Conservation (phyloP, 768 basidiomycete species). For the Gloeophyllum trabeum region DNA sequence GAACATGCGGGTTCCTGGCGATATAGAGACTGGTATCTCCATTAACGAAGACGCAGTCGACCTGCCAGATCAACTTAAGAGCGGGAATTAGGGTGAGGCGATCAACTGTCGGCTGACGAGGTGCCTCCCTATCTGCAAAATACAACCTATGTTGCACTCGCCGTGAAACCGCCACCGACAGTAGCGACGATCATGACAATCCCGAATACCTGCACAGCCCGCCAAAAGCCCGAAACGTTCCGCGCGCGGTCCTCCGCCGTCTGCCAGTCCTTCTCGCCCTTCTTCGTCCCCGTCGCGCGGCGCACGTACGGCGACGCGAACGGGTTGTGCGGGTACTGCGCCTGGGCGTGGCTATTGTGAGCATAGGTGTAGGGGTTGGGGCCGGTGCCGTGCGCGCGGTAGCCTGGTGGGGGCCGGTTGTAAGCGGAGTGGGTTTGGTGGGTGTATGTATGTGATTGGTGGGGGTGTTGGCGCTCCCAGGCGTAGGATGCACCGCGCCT, state of each 20-base stretch:
- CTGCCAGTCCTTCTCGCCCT: conserved; percentile 2
- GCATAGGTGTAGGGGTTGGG: conserved; percentile 1
- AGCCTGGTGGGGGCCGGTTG: neutral
- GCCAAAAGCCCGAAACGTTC: conserved; percentile 11
- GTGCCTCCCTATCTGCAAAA: too few relatives aligned
- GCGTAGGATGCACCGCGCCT: conserved; percentile 24
- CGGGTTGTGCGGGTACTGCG: conserved; percentile 10
- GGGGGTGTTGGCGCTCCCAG: conserved; percentile 18
- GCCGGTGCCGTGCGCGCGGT: too few relatives aligned
- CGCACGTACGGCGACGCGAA: conserved; percentile 15
- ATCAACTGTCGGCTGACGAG: too few relatives aligned
- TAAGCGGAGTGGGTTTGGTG: conserved; percentile 1
- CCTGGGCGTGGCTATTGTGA: neutral
- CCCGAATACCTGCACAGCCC: conserved; percentile 15
- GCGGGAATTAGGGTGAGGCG: too few relatives aligned
- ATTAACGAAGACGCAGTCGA: too few relatives aligned
- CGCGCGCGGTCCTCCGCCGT: conserved; percentile 10
- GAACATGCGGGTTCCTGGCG: too few relatives aligned
- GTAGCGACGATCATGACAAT: conserved; percentile 16
- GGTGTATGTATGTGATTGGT: conserved; percentile 5
- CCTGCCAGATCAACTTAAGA: too few relatives aligned
- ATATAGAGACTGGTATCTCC: too few relatives aligned
- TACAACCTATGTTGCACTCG: conserved; percentile 10
- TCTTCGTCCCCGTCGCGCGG: conserved; percentile 13
- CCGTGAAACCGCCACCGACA: conserved; percentile 15